Conservation (phyloP, 192 early-diverging fungal genomes). For the Entophlyctis luteolus region DNA sequence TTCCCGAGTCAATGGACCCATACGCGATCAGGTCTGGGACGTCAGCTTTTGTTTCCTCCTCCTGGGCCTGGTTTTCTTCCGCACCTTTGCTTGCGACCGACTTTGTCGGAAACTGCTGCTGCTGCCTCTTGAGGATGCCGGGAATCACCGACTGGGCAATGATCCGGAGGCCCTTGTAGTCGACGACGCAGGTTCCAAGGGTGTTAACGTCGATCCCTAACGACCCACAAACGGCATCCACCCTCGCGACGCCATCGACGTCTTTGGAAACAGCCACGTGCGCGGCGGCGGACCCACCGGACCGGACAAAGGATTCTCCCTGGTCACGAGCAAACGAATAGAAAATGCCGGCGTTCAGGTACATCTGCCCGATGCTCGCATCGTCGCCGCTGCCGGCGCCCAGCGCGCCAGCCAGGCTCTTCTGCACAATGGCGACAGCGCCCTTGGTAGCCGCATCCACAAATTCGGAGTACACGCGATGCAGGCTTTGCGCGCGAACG, state of each 20-base stretch:
- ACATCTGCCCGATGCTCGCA: slow-evolving; percentile 52
- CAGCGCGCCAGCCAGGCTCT: slow-evolving; percentile 60
- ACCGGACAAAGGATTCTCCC: slow-evolving; percentile 71
- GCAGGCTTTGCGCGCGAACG: slow-evolving; percentile 75
- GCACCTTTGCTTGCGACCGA: not conserved
- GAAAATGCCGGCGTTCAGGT: slow-evolving; percentile 93
- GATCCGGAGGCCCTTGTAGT: slow-evolving; percentile 85
- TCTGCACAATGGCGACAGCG: slow-evolving; percentile 70
- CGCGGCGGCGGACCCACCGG: slow-evolving; percentile 85
- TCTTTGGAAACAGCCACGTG: slow-evolving; percentile 94
- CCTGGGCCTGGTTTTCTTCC: slow-evolving; percentile 43
- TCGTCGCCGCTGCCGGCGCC: slow-evolving; percentile 29
- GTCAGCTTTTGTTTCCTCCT: slow-evolving; percentile 55
- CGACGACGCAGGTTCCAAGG: slow-evolving; percentile 84
- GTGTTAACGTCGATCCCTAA: slow-evolving; percentile 82
- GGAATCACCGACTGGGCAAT: slow-evolving; percentile 93
- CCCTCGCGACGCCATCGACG: slow-evolving; percentile 77
- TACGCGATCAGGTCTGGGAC: slow-evolving; percentile 72
- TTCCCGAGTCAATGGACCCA: slow-evolving; percentile 83
- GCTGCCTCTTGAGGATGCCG: slow-evolving; percentile 54
- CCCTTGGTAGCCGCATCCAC: slow-evolving; percentile 83
- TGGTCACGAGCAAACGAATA: slow-evolving; percentile 88
- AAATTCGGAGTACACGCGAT: slow-evolving; percentile 86
- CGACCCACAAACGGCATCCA: slow-evolving; percentile 48
- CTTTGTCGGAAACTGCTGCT: slow-evolving; percentile 52